phyloP scores from a whole-genome alignment of 495 filamentous ascomycete species.

The Bathelium albidoporum region DNA sequence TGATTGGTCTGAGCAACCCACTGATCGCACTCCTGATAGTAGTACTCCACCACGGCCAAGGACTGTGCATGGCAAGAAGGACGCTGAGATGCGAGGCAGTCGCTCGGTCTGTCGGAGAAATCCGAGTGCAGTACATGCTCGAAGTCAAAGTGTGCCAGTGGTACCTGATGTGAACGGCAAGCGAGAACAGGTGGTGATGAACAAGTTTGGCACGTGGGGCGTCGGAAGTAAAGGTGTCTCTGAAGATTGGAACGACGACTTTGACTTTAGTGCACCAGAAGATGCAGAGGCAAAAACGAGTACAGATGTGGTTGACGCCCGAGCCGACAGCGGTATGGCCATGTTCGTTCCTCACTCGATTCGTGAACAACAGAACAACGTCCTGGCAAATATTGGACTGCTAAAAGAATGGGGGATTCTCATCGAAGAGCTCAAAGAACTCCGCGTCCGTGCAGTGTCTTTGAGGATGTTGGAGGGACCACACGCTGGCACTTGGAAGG shows the following conservation, averaged over 20 bases:
- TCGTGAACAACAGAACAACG: constrained; percentile 32
- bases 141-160: constrained; percentile 93
- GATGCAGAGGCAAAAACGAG: neutral
- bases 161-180: constrained; percentile 55
- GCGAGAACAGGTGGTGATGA: constrained; percentile 46
- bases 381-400: constrained; percentile 33
- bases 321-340: constrained; percentile 29
- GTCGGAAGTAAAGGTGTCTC: constrained; percentile 63
- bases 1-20: constrained; percentile 72
- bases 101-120: constrained; percentile 63
- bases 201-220: constrained; percentile 85
- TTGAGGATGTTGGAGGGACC: constrained; percentile 26
- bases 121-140: constrained; percentile 66
- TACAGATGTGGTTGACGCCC: constrained; percentile 8
- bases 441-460: constrained; percentile 26
- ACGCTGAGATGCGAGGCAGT: constrained; percentile 59
- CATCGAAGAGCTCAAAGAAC: constrained; percentile 35
- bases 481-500: constrained; percentile 26
- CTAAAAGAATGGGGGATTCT: constrained; percentile 33
- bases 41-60: constrained; percentile 60
- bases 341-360: constrained; percentile 34
- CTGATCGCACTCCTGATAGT: constrained; percentile 41
- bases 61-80: constrained; percentile 86
- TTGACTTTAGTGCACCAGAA: constrained; percentile 28
- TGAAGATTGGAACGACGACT: constrained; percentile 37